A percentile compares a stretch with the other conserved stretches of the same genome.
Evolutionary conservation across 192 early-diverging fungal species (phyloP).

Genomic region (Backusella liffmaniae): DNA sequence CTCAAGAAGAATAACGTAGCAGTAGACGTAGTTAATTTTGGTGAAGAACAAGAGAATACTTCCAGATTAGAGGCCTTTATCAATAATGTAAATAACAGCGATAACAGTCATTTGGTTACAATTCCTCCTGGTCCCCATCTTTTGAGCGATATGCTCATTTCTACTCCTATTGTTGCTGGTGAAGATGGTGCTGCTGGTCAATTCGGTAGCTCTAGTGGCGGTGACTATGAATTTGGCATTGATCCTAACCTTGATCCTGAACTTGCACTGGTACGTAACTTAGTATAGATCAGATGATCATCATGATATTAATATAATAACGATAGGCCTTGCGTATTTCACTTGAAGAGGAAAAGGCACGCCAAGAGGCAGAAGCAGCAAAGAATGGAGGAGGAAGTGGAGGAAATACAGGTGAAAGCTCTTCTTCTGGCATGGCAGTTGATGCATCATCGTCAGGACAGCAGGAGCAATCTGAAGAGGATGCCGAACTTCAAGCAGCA

Average conservation of each 20-base stretch:
- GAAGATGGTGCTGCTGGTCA: conserved; percentile 75
- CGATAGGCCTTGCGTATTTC: conserved; percentile 87
- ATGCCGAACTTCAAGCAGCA: conserved; percentile 57
- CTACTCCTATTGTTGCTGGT: conserved; percentile 83
- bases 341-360: conserved; percentile 91
- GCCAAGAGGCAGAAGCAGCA: conserved; percentile 67
- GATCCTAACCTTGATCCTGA: conserved; percentile 95
- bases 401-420: conserved; percentile 27
- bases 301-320: not conserved
- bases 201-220: conserved; percentile 56
- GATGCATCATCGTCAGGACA: conserved; percentile 18
- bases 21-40: conserved; percentile 95
- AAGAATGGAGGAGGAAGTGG: conserved; percentile 38
- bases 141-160: conserved; percentile 83
- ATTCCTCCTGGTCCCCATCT: conserved; percentile 94
- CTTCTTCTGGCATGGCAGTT: conserved; percentile 35
- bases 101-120: conserved; percentile 90
- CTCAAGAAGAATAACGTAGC: conserved; percentile 98
- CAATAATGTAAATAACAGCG: conserved; percentile 83
- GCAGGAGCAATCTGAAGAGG: conserved; percentile 27
- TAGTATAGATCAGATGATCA: no score
- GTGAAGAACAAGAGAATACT: conserved; percentile 87
- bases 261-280: conserved; percentile 67
- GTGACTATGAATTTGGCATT: conserved; percentile 90
- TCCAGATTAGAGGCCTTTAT: conserved; percentile 91